These are phyloP conservation scores for Pestalotiopsis sp. DNA, from an alignment of 2,329 filamentous ascomycete species.

Conservation along the genomic window DNA sequence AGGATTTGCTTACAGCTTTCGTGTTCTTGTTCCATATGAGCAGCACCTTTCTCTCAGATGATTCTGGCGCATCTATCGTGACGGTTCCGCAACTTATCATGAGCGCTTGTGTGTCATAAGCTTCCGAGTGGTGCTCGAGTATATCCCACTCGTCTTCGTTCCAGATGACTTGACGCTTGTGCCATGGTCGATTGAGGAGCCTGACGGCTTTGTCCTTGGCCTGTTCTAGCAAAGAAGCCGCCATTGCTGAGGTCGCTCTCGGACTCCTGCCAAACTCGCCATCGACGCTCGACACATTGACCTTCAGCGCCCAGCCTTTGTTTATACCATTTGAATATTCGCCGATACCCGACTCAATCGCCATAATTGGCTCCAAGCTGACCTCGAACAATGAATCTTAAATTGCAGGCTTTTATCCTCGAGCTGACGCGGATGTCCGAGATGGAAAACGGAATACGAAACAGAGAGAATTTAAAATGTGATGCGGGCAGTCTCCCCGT, in stretches of 20 bases:
- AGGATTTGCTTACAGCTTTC: background rate
- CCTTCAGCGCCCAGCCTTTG: background rate
- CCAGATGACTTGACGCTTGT: constrained; percentile 12
- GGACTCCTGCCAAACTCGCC: background rate
- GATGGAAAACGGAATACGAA: background rate
- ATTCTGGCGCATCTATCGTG: constrained; percentile 11
- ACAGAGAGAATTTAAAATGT: background rate
- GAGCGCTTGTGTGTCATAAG: constrained; percentile 9
- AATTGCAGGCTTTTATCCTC: background rate
- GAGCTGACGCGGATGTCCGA: background rate
- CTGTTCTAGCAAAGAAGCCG: constrained; percentile 2
- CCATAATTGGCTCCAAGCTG: background rate
- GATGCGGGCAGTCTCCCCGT: background rate
- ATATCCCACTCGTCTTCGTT: constrained; percentile 5
- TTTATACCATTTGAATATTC: background rate
- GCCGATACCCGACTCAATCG: constrained; percentile 1
- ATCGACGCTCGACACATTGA: background rate
- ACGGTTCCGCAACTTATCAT: constrained; percentile 17
- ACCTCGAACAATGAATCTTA: background rate
- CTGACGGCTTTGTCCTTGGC: background rate
- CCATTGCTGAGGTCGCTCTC: background rate
- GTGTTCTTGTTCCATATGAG: constrained; percentile 10
- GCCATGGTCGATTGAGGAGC: background rate
- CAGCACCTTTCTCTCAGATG: constrained; percentile 4
- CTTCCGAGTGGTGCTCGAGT: constrained; percentile 6